Conservation (phyloP, 2,329 filamentous ascomycete genomes). For the Chalaropsis ovoidea region DNA sequence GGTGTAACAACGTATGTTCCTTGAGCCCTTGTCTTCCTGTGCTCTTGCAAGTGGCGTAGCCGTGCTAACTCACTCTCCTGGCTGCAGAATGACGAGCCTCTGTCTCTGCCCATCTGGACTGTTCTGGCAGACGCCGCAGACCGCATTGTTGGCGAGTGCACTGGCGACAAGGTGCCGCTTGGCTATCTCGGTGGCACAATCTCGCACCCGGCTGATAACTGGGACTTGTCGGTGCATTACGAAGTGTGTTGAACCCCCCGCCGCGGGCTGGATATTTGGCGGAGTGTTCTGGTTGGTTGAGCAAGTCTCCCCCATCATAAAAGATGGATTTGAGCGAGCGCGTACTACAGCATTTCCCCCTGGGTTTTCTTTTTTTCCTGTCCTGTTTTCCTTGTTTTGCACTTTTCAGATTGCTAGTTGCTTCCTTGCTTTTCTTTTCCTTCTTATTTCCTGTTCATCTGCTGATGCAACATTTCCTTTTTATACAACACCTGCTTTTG, state of each 20-base stretch:
- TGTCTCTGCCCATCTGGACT: too few relatives aligned
- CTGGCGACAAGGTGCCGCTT: background rate
- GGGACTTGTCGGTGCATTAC: conserved; percentile 14
- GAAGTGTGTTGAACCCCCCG: conserved; percentile 17
- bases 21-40: too few relatives aligned
- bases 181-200: conserved; percentile 17
- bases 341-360: background rate
- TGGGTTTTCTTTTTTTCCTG: background rate
- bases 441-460: too few relatives aligned
- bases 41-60: too few relatives aligned
- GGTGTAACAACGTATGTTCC: background rate
- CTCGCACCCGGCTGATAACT: conserved; percentile 18
- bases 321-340: background rate
- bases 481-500: too few relatives aligned
- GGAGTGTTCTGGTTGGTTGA: background rate
- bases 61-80: background rate
- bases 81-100: background rate
- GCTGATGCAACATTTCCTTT: too few relatives aligned
- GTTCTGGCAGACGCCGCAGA: too few relatives aligned
- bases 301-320: background rate
- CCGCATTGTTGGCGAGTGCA: too few relatives aligned
- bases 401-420: background rate
- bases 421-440: background rate
- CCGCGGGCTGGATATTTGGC: background rate
- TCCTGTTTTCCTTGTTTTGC: background rate